phyloP scores from a whole-genome alignment of 331 rosid species.

The Rosa hybrid region DNA sequence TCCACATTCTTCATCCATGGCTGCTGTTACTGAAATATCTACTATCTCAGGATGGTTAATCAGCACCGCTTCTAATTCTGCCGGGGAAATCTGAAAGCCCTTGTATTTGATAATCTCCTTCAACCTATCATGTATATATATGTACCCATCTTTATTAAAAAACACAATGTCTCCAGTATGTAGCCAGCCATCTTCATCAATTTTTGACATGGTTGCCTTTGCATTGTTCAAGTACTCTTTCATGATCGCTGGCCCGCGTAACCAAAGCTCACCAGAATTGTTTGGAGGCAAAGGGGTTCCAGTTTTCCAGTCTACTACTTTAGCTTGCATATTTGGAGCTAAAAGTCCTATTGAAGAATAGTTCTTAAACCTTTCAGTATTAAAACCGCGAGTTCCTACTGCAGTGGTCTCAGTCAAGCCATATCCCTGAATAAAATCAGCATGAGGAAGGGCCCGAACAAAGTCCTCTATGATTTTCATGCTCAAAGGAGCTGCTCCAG shows the following conservation, averaged over 20 bases:
- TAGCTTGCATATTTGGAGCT: conserved; percentile 85
- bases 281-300: conserved; percentile 69
- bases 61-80: conserved; percentile 77
- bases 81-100: conserved; percentile 90
- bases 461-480: conserved; percentile 45
- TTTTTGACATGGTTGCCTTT: conserved; percentile 58
- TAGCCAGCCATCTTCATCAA: conserved; percentile 70
- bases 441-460: conserved; percentile 47
- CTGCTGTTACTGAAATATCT: conserved; percentile 66
- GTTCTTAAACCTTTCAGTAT: conserved; percentile 47
- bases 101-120: conserved; percentile 86
- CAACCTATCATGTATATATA: conserved; percentile 60
- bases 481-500: conserved; percentile 72
- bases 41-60: conserved; percentile 62
- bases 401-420: conserved; percentile 86
- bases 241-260: conserved; percentile 74
- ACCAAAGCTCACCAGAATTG: conserved; percentile 75
- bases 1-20: conserved; percentile 57
- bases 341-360: conserved; percentile 71
- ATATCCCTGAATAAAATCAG: conserved; percentile 87
- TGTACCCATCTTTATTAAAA: conserved; percentile 70
- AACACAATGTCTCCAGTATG: conserved; percentile 70
- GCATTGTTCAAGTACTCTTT: conserved; percentile 78
- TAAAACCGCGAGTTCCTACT: conserved; percentile 72
- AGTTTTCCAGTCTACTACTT: conserved; percentile 61